These are phyloP conservation scores for Laguncularia racemosa DNA, from an alignment of 345 rosid genomes.

Conservation along the genomic window DNA sequence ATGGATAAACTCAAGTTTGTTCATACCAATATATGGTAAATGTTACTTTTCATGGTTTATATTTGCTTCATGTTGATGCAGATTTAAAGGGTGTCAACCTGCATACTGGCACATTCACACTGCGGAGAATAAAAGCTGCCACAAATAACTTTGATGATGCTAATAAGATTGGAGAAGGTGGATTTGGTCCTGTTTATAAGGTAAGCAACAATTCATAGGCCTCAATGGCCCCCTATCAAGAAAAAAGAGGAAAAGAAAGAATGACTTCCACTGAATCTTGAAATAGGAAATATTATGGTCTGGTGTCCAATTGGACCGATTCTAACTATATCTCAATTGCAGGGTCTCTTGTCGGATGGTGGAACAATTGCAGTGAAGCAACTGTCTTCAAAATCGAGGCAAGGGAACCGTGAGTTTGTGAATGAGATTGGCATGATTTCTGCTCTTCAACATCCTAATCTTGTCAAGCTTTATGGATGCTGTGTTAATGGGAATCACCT, in stretches of 20 bases:
- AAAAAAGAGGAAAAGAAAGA: no score
- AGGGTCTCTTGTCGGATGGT: slow-evolving; percentile 11
- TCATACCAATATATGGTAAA: no score
- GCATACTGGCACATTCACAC: slow-evolving; percentile 9
- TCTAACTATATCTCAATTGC: not conserved
- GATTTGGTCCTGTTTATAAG: slow-evolving; percentile 10
- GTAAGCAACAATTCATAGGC: not conserved
- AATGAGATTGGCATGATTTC: slow-evolving; percentile 15
- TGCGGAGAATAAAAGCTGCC: slow-evolving; percentile 9
- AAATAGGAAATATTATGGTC: not conserved
- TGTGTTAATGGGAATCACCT: slow-evolving; percentile 9
- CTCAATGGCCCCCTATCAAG: not conserved
- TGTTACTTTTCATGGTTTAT: not conserved
- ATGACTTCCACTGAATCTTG: not conserved
- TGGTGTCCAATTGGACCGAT: not conserved
- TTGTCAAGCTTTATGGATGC: slow-evolving; percentile 11
- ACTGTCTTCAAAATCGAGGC: slow-evolving; percentile 8
- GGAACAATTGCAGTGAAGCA: slow-evolving; percentile 7
- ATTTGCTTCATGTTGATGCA: not conserved
- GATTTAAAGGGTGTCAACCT: slow-evolving; percentile 6
- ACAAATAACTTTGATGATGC: slow-evolving; percentile 6
- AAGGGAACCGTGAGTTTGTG: slow-evolving; percentile 12
- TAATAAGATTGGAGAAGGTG: slow-evolving; percentile 12
- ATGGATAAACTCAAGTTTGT: no score
- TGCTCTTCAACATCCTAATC: slow-evolving; percentile 12